Evolutionary conservation across 1,284 basidiomycete species (phyloP).

Genomic region (Apiotrichum sp.): DNA sequence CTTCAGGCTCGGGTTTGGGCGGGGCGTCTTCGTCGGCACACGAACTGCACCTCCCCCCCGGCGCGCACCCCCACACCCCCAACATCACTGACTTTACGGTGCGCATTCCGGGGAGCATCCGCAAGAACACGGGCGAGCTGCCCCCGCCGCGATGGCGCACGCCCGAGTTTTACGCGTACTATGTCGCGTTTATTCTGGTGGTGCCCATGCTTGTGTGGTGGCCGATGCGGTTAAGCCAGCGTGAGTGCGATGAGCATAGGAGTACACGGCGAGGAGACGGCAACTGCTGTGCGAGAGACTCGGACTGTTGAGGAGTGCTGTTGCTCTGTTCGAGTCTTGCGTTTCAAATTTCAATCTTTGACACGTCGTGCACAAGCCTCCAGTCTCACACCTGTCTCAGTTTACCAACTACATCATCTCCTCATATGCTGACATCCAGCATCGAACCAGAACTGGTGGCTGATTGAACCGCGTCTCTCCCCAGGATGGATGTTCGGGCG

Average conservation of each 20-base stretch:
- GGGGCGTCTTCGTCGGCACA: background rate
- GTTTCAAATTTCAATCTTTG: too few species aligned
- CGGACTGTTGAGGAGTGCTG: too few species aligned
- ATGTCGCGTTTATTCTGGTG: conserved; percentile 56
- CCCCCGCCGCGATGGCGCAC: conserved; percentile 62
- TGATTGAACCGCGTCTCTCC: conserved; percentile 59
- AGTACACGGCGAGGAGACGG: too few species aligned
- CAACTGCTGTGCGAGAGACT: too few species aligned
- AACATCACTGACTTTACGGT: conserved; percentile 36
- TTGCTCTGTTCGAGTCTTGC: too few species aligned
- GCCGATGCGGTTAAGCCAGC: conserved; percentile 66
- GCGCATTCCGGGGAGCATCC: conserved; percentile 22
- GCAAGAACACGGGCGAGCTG: conserved; percentile 7
- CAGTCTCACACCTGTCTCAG: too few species aligned
- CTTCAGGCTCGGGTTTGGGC: background rate
- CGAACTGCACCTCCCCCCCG: background rate
- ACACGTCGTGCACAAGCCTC: too few species aligned
- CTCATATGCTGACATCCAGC: conserved; percentile 1
- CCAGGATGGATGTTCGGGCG: conserved; percentile 52
- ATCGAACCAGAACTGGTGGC: conserved; percentile 63
- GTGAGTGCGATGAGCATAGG: conserved; percentile 51
- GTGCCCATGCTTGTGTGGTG: conserved; percentile 75
- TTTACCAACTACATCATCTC: too few species aligned
- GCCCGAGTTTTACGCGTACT: conserved; percentile 76
- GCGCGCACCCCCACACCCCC: background rate